These are phyloP conservation scores for Lodderomyces theae DNA, from an alignment of 1,139 yeast species.

Conservation along the genomic window DNA sequence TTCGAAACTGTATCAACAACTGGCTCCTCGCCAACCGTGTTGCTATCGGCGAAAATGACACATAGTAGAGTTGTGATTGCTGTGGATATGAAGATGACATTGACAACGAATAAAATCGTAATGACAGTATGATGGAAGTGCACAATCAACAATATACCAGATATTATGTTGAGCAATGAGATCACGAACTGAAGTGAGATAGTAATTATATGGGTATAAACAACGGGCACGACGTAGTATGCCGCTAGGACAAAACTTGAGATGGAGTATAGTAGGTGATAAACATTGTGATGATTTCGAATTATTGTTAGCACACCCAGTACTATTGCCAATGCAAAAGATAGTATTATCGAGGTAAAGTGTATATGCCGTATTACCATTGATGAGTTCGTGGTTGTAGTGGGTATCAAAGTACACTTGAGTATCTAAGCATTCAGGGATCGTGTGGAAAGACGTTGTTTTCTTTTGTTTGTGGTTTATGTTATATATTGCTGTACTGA, in stretches of 20 bases:
- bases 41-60: not conserved
- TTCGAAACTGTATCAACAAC: constrained; percentile 7
- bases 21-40: not conserved
- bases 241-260: constrained; percentile 8
- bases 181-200: constrained; percentile 12
- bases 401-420: constrained; percentile 4
- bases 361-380: constrained; percentile 12
- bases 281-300: constrained; percentile 5
- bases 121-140: constrained; percentile 1
- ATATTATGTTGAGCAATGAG: constrained; percentile 18
- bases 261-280: constrained; percentile 8
- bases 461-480: not conserved
- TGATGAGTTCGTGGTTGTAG: not conserved
- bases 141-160: constrained; percentile 18
- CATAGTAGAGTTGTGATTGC: constrained; percentile 7
- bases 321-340: constrained; percentile 6
- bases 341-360: constrained; percentile 4
- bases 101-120: constrained; percentile 16
- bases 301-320: constrained; percentile 8
- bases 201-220: constrained; percentile 4
- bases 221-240: constrained; percentile 6
- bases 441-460: no score
- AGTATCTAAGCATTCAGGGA: not conserved
- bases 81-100: constrained; percentile 14
- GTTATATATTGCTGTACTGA: not conserved